These are phyloP conservation scores for Cetraspora pellucida DNA, from an alignment of 192 early-diverging fungal genomes.

Conservation along the genomic window DNA sequence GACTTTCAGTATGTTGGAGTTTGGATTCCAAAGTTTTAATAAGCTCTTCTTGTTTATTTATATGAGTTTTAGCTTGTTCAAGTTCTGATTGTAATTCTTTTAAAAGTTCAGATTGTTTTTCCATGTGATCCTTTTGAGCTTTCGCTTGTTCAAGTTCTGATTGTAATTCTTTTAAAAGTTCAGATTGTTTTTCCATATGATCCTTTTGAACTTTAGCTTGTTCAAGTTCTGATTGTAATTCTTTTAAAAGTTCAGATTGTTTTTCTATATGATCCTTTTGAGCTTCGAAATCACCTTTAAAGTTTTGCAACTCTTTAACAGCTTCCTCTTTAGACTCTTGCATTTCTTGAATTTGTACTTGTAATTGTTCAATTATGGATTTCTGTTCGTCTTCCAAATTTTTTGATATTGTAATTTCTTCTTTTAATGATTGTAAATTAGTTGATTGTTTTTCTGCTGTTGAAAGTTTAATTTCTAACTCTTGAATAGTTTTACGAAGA, in stretches of 20 bases:
- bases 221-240: background rate
- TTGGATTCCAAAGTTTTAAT: background rate
- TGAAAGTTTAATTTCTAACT: constrained; percentile 5
- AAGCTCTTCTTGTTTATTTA: background rate
- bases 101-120: background rate
- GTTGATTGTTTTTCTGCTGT: background rate
- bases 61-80: background rate
- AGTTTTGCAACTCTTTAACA: background rate
- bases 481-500: constrained; percentile 7
- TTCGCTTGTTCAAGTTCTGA: background rate
- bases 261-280: too few relatives aligned
- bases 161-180: background rate
- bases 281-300: too few relatives aligned
- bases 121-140: too few relatives aligned
- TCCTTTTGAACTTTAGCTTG: too few relatives aligned
- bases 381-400: constrained; percentile 8
- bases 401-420: background rate
- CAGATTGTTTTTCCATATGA: background rate
- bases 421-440: constrained; percentile 3
- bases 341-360: constrained; percentile 10
- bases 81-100: background rate
- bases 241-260: background rate
- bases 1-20: constrained; percentile 2
- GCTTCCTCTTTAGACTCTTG: background rate
- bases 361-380: constrained; percentile 4